Percentiles rank a stretch among this genome's conserved stretches.
Conservation (phyloP, 2,329 filamentous ascomycete genomes). For the Xylaria sp. region DNA sequence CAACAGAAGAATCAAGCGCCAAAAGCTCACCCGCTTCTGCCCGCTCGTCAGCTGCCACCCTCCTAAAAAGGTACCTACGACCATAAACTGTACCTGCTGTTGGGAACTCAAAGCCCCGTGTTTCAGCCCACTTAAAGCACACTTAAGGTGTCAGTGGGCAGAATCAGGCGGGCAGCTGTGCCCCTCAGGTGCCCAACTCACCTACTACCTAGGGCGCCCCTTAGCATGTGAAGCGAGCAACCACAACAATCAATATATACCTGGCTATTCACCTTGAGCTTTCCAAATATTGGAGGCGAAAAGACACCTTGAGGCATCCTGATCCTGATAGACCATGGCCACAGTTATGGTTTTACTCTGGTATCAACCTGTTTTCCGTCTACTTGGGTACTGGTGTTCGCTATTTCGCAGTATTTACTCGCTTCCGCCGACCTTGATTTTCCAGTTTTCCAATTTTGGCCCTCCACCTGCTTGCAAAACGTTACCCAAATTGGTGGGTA, state of each 20-base stretch:
- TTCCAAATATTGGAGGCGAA: background rate
- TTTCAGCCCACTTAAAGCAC: constrained; percentile 8
- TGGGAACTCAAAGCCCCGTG: constrained; percentile 8
- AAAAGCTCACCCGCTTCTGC: constrained; percentile 7
- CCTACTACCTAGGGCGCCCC: background rate
- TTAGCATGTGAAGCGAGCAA: constrained; percentile 6
- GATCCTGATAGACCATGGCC: background rate
- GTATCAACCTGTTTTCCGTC: background rate
- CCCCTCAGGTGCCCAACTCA: constrained; percentile 28
- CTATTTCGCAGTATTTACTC: background rate
- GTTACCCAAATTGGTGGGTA: background rate
- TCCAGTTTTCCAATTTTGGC: constrained; percentile 16
- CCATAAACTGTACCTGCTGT: constrained; percentile 2
- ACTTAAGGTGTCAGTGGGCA: constrained; percentile 9
- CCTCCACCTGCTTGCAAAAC: background rate
- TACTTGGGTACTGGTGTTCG: background rate
- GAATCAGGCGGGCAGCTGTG: constrained; percentile 9
- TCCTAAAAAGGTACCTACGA: constrained; percentile 16
- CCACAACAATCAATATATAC: constrained; percentile 2
- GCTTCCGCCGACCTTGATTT: background rate
- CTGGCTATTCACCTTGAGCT: no score
- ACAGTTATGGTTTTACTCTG: background rate
- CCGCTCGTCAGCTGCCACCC: constrained; percentile 9
- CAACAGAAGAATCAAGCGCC: constrained; percentile 24
- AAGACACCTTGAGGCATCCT: background rate